Evolutionary conservation across 345 rosid genomes (phyloP).

Genomic region (Carallia brachiata): DNA sequence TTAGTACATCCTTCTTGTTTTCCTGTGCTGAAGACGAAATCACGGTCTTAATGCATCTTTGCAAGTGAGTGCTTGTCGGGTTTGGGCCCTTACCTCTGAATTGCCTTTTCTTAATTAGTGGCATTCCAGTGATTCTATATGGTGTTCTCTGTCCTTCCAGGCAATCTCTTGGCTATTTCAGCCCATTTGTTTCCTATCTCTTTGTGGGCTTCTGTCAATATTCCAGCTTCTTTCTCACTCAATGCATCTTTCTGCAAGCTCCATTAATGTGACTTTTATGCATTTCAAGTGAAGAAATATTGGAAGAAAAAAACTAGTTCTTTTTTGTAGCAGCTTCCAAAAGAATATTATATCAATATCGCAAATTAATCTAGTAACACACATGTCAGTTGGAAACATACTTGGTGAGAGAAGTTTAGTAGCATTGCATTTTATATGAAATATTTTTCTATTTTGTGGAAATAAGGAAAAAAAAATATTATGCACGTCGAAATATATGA

Average conservation of each 20-base stretch:
- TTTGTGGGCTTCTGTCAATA: conserved; percentile 45
- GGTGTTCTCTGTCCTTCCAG: conserved; percentile 61
- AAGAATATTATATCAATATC: too few relatives aligned
- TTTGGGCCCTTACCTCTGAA: conserved; percentile 27
- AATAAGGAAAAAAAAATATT: too few relatives aligned
- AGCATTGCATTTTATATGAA: too few relatives aligned
- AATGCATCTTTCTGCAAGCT: conserved; percentile 59
- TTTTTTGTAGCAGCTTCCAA: too few relatives aligned
- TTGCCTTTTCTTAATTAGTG: conserved; percentile 18
- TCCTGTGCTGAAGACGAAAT: background rate
- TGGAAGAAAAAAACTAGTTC: background rate
- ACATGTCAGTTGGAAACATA: too few relatives aligned
- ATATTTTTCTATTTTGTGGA: too few relatives aligned
- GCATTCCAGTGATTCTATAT: conserved; percentile 34
- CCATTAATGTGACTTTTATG: background rate
- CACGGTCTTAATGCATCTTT: conserved; percentile 39
- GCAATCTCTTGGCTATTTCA: conserved; percentile 56
- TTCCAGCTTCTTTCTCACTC: conserved; percentile 58
- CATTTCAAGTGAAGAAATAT: background rate
- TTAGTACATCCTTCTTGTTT: background rate
- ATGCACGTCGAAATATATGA: too few relatives aligned
- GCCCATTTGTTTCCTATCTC: conserved; percentile 68
- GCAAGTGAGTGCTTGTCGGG: conserved; percentile 16
- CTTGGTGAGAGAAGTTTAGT: too few relatives aligned
- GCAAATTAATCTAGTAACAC: too few relatives aligned